Evolutionary conservation across 352 stramenopile genomes (phyloP), one percentile per base, ranked within the genome.

Genomic region (Phytophthora sojae): DNA sequence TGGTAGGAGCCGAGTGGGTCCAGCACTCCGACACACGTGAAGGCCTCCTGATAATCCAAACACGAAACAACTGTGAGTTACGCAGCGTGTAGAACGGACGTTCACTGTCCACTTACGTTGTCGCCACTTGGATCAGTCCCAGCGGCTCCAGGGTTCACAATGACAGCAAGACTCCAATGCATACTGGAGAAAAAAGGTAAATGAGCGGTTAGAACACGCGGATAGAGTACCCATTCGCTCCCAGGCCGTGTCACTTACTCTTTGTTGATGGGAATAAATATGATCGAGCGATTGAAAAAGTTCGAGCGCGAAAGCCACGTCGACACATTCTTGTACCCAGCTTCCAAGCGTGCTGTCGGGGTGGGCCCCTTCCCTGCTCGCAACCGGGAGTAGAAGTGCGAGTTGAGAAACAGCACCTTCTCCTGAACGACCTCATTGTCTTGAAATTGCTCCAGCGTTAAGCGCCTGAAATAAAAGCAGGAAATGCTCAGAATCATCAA

Each of bases 191-290:
- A 39, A 66, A 9, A 58, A 45, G 11, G 15, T 8, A 29, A 32
- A 54, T 11, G 44, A 29, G 56, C 9, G 6, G 57, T 67, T 63
- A 77, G 64, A 21, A 61, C 14, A 74, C 52, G 6, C 21, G 44
- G 44, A 50, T 1, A 50, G 6, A 4, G n/a, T 25, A 25, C 15
- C 5, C n/a, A 5, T 26, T 11, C 44, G 9, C 3, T 7, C 44
- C 17, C 11, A 50, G 8, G 44, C n/a, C 6, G 14, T 47, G 47
- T n/a, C 32, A 63, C 85, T 60, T 78, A 95, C 89, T 93, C 77
- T 58, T 93, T 92, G 76, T 96, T 95, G 75, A 96, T 96, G 19
- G 89, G 89, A 66, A 96, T 82, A 81, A 96, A 94, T 72, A 96
- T 86, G 37, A 96, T 69, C 1, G 80, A 86, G 14, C 87, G 86